Evolutionary conservation across 768 basidiomycete genomes (phyloP).

Genomic region (Trichaptum fuscoviolaceum): DNA sequence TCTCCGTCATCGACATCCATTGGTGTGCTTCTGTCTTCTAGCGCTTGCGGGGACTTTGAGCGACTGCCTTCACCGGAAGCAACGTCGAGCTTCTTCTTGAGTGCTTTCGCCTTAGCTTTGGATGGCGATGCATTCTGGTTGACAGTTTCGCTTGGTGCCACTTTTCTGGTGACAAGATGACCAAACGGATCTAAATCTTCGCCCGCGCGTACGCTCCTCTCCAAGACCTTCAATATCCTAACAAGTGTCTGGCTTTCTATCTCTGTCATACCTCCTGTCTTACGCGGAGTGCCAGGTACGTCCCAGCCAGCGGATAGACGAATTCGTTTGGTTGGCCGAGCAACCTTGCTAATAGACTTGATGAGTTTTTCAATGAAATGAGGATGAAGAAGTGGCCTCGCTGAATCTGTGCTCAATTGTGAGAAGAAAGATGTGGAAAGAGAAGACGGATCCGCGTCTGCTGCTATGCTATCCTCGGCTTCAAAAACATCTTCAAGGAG

Average conservation of each 20-base stretch:
- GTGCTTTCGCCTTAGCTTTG: conserved; percentile 44
- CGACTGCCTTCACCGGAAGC: conserved; percentile 32
- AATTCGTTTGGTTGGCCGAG: conserved; percentile 63
- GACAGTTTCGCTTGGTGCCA: conserved; percentile 13
- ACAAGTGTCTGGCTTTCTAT: conserved; percentile 59
- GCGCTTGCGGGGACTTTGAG: conserved; percentile 37
- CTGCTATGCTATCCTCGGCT: conserved; percentile 65
- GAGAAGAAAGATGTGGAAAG: conserved; percentile 65
- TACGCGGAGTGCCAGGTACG: conserved; percentile 40
- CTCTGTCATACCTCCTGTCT: conserved; percentile 57
- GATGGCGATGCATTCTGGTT: conserved; percentile 11
- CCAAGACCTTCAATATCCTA: conserved; percentile 70
- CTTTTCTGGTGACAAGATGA: conserved; percentile 29
- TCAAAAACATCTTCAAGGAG: conserved; percentile 84
- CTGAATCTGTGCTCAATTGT: conserved; percentile 46
- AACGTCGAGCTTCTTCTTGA: conserved; percentile 25
- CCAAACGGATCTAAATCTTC: conserved; percentile 74
- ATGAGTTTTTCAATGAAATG: conserved; percentile 60
- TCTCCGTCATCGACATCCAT: conserved; percentile 19
- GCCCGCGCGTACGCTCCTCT: conserved; percentile 69
- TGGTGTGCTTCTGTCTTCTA: conserved; percentile 17
- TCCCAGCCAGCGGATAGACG: conserved; percentile 40
- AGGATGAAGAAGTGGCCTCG: conserved; percentile 57
- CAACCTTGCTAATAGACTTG: conserved; percentile 61
- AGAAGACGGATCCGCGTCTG: conserved; percentile 45